Evolutionary conservation across 2,329 filamentous ascomycete genomes (phyloP).

Genomic region (Microsporum canis): DNA sequence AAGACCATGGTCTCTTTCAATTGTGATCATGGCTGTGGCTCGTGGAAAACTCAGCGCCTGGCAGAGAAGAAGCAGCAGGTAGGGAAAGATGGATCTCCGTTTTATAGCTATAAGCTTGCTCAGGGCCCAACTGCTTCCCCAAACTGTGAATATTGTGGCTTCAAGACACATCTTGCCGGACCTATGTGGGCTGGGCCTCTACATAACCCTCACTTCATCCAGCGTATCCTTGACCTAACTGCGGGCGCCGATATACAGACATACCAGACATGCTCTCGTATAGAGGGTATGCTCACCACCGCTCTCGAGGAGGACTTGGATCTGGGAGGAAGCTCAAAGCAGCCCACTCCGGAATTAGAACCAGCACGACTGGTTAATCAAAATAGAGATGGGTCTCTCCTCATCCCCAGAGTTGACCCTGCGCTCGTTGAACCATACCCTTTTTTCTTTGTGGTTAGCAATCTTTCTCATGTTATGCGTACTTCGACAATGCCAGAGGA

Average conservation of each 20-base stretch:
- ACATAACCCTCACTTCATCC: slow-evolving; percentile 73
- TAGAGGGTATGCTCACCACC: slow-evolving; percentile 84
- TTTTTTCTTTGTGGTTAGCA: slow-evolving; percentile 74
- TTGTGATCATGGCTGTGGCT: slow-evolving; percentile 83
- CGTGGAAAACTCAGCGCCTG: slow-evolving; percentile 74
- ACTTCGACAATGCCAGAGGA: slow-evolving; percentile 70
- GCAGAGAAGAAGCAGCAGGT: slow-evolving; percentile 54
- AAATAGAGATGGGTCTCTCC: slow-evolving; percentile 16
- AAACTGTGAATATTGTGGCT: slow-evolving; percentile 71
- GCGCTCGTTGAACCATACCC: slow-evolving; percentile 60
- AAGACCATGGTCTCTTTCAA: slow-evolving; percentile 91
- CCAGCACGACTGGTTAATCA: not conserved
- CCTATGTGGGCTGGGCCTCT: slow-evolving; percentile 92
- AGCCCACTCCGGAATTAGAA: slow-evolving; percentile 8
- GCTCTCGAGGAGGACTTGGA: slow-evolving; percentile 62
- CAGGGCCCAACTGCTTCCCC: slow-evolving; percentile 56
- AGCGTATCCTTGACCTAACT: slow-evolving; percentile 62
- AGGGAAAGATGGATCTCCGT: slow-evolving; percentile 59
- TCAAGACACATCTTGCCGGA: slow-evolving; percentile 75
- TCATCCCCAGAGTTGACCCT: slow-evolving; percentile 44
- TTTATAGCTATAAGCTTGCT: slow-evolving; percentile 68
- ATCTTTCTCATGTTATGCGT: slow-evolving; percentile 64
- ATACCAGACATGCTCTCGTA: slow-evolving; percentile 69
- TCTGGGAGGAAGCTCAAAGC: slow-evolving; percentile 14
- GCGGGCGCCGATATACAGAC: slow-evolving; percentile 53